phyloP scores from a whole-genome alignment of 768 basidiomycete genomes.

The Termitomyces sp. region DNA sequence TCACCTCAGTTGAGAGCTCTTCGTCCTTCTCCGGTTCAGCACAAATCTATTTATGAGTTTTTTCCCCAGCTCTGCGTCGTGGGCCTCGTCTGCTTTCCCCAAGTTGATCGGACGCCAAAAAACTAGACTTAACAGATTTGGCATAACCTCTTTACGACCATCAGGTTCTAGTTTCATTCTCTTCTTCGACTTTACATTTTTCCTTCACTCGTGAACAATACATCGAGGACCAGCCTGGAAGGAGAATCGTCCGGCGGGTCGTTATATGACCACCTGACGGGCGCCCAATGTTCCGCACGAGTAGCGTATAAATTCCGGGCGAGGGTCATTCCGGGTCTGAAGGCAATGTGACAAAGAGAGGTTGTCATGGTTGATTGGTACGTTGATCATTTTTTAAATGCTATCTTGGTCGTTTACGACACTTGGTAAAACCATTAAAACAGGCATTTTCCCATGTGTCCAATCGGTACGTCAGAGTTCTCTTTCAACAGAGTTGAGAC shows the following conservation, averaged over 20 bases:
- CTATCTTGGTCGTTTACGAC: not conserved
- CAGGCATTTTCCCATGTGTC: conserved; percentile 56
- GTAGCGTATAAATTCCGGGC: not conserved
- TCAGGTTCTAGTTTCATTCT: no score
- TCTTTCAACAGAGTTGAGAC: not conserved
- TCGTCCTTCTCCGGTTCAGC: no score
- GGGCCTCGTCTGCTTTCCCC: no score
- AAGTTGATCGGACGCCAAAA: no score
- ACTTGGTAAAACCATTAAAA: conserved; percentile 39
- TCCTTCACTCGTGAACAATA: no score
- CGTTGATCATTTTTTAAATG: not conserved
- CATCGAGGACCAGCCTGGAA: no score
- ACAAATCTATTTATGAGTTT: no score
- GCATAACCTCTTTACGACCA: no score
- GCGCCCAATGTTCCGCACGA: not conserved
- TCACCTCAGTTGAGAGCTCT: no score
- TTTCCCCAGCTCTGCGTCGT: no score
- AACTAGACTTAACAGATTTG: no score
- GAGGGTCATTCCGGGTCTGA: conserved; percentile 6
- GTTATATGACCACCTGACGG: not conserved
- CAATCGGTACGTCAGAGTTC: conserved; percentile 34
- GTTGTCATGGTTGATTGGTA: conserved; percentile 28
- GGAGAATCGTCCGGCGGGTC: not conserved
- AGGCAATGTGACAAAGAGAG: conserved; percentile 20
- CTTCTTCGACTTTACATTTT: no score